Percentiles rank a stretch among this genome's conserved stretches.
Evolutionary conservation across 148 eudicot genomes (phyloP).

Genomic region (Silene uniflora): DNA sequence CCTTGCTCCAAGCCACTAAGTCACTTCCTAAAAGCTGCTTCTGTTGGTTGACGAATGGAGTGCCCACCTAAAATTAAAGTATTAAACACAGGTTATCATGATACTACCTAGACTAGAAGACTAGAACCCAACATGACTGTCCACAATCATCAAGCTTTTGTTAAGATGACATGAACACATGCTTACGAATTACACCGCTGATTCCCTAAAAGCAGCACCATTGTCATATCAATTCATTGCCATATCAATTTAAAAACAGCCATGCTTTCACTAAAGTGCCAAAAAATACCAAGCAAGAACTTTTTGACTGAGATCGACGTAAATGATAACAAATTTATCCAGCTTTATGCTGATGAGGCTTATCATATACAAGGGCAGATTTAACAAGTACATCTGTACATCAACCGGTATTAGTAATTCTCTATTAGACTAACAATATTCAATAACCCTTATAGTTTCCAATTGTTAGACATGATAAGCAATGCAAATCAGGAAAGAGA

Average conservation of each 20-base stretch:
- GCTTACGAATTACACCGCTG: no score
- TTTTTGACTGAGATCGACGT: background rate
- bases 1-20: slow-evolving; percentile 92
- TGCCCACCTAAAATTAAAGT: slow-evolving; percentile 86
- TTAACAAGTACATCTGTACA: background rate
- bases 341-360: background rate
- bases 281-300: background rate
- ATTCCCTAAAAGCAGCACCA: no score
- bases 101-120: no score
- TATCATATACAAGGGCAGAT: background rate
- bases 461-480: background rate
- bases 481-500: background rate
- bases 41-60: slow-evolving; percentile 64
- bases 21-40: slow-evolving; percentile 39
- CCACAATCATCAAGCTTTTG: no score
- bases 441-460: background rate
- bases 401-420: background rate
- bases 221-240: no score
- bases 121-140: no score
- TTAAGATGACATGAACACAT: no score
- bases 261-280: background rate
- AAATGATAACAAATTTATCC: background rate
- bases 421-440: background rate
- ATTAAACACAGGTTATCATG: no score
- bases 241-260: background rate